phyloP scores from a whole-genome alignment of 1,139 yeast species.

The Saccharomyces hybrid region DNA sequence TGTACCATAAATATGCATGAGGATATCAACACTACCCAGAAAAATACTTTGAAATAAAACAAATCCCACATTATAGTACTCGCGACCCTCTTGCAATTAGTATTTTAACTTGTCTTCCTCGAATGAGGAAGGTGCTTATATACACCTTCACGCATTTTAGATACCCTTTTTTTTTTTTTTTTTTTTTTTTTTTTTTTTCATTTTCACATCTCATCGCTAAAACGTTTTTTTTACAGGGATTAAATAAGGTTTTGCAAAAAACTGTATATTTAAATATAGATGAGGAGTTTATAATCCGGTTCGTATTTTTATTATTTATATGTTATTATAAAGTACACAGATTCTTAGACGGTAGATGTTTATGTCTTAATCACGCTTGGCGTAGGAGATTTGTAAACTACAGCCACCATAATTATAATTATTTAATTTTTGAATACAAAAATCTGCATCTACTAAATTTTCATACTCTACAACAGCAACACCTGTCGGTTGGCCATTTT shows the following conservation, averaged over 20 bases:
- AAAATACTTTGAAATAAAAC: background rate
- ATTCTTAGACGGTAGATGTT: background rate
- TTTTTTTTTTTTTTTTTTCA: background rate
- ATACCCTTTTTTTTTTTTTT: background rate
- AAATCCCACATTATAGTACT: background rate
- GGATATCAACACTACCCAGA: background rate
- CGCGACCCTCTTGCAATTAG: background rate
- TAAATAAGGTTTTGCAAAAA: background rate
- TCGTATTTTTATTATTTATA: background rate
- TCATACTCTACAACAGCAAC: constrained; percentile 76
- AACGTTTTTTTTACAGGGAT: background rate
- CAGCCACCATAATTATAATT: constrained; percentile 80
- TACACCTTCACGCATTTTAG: background rate
- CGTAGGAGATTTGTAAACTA: constrained; percentile 56
- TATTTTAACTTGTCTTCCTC: background rate
- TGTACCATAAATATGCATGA: background rate
- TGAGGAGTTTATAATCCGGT: background rate
- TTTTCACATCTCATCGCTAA: background rate
- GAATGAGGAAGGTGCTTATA: background rate
- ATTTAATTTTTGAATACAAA: constrained; percentile 64
- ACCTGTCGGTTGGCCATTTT: constrained; percentile 67
- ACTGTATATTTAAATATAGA: background rate
- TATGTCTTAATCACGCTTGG: constrained; percentile 26
- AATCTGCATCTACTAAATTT: constrained; percentile 57
- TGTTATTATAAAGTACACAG: background rate